Base-by-base conservation (phyloP, 2,329 filamentous ascomycete genomes). In the Scedosporium apiospermum region DNA sequence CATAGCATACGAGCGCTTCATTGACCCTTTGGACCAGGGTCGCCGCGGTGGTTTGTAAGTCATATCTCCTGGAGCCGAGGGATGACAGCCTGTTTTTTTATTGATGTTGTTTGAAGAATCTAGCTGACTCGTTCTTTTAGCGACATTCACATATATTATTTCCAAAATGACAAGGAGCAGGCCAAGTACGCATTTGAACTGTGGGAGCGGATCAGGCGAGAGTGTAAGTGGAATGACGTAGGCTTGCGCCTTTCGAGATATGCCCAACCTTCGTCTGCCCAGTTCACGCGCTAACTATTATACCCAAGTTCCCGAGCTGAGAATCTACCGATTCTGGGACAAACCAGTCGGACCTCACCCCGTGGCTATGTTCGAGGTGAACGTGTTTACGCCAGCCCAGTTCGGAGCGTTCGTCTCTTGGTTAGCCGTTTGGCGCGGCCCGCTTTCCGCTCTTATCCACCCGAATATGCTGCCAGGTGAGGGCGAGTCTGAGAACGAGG, bases 321-420 rank as follows among this genome's bases (percentile, higher is more conserved):
- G 91, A 62, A 88, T 96, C 68, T 96, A 96, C 72, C 79, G 74
- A 14, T 78, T 96, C 66, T 96, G 85, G 83, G 88, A 95, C 66
- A 75, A 77, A 14, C 91, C 92, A 0, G 74, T 96, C 30, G 93
- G 92, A 0, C 92, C 92, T 0, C 92, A 96, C 72, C 87, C 89
- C 0, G 74, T 91, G 0, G 89, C 87, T 61, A 96, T 96, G 91
- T 96, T 96, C 69, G 93, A 97, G 75, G 91, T 96, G 57, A 96
- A 96, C 68, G 57, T 96, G 21, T 91, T 93, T 72, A 91, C 88
- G 0, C 93, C 92, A 0, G 87, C 85, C 3, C 90, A 96, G 72
- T 96, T 96, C 70, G 92, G 92, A 0, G 92, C 93, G 0, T 96
- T 96, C 69, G 77, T 97, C 46, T 82, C 90, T 0, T 96, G 92